These are phyloP conservation scores for Thalassiosira profunda DNA, from an alignment of 108 stramenopile genomes.

Conservation along the genomic window DNA sequence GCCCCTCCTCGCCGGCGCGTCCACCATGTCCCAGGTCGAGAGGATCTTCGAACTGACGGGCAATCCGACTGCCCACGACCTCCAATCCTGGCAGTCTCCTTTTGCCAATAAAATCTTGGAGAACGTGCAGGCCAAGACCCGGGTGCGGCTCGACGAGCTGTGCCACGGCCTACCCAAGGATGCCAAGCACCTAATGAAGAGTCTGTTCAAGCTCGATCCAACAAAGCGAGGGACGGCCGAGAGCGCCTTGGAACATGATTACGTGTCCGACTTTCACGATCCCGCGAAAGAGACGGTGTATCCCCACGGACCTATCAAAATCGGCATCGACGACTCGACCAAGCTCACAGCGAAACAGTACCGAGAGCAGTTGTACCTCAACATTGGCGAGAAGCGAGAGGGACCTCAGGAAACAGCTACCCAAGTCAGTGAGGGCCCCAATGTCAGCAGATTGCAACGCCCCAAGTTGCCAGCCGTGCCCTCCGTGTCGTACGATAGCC, in stretches of 20 bases:
- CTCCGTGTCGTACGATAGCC: conserved; percentile 11
- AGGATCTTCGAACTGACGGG: conserved; percentile 74
- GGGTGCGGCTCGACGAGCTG: conserved; percentile 58
- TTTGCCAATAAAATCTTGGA: conserved; percentile 70
- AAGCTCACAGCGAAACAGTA: conserved; percentile 56
- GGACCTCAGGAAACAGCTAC: conserved; percentile 11
- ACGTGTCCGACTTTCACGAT: conserved; percentile 83
- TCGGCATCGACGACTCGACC: conserved; percentile 48
- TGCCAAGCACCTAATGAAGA: conserved; percentile 65
- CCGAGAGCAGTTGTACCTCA: conserved; percentile 36
- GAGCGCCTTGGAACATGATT: conserved; percentile 74
- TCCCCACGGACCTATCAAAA: conserved; percentile 48
- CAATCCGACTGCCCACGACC: conserved; percentile 52
- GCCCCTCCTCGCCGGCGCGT: conserved; percentile 66
- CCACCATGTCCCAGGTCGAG: conserved; percentile 73
- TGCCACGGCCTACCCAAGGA: conserved; percentile 74
- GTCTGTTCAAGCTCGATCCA: conserved; percentile 79
- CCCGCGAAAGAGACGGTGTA: conserved; percentile 62
- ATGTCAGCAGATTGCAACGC: background rate
- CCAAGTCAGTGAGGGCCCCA: background rate
- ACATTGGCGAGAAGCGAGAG: conserved; percentile 23
- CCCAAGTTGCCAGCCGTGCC: background rate
- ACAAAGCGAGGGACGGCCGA: conserved; percentile 66
- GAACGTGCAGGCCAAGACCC: conserved; percentile 53
- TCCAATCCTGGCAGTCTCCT: conserved; percentile 64